Base-by-base conservation (phyloP, 108 stramenopile species). In the Seminavis robusta region DNA sequence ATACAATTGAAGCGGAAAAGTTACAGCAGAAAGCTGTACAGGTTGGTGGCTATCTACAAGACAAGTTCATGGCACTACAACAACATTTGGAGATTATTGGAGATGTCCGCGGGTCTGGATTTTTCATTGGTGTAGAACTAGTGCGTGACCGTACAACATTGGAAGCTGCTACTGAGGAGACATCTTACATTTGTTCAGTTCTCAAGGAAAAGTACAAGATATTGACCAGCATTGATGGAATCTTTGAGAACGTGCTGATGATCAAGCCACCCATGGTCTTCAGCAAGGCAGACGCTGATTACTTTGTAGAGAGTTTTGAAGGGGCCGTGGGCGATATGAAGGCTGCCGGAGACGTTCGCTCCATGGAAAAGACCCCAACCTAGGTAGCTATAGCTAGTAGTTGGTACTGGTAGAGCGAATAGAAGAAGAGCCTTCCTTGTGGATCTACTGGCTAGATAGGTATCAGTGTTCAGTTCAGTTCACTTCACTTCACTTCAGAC, bases 191-290 rank as follows among this genome's bases (percentile, higher is more conserved):
- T 56, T 88, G 87, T 67, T 81, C 83, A 24, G 49, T 56, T 20
- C 53, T 89, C 67, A 90, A 82, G 58, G 69, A 82, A 47, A 73
- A 84, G 59, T 79, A 88, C 41, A 40, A 62, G 10, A 68, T 96
- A 19, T 62, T 95, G 44, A 89, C 92, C 10, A 84, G 81, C 47
- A 79, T 91, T 23, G 98, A 98, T 71, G 98, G 96, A 13, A 71
- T 72, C 5, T 41, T 83, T 55, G 84, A 90, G 29, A 98, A 97
- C 60, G 96, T 97, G 0, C 40, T 98, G 26, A 90, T 94, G 8
- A 65, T 98, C 33, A 98, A 98, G 77, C 98, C 98, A 8, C 98
- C 98, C 0, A 51, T 98, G 74, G 75, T 72, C n/a, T 98, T 98
- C 73, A 69, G 69, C 23, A 68, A 75, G 62, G 59, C 68, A 25